Conservation (phyloP, 2,329 filamentous ascomycete genomes). For the Arthrobotrys megalospora region DNA sequence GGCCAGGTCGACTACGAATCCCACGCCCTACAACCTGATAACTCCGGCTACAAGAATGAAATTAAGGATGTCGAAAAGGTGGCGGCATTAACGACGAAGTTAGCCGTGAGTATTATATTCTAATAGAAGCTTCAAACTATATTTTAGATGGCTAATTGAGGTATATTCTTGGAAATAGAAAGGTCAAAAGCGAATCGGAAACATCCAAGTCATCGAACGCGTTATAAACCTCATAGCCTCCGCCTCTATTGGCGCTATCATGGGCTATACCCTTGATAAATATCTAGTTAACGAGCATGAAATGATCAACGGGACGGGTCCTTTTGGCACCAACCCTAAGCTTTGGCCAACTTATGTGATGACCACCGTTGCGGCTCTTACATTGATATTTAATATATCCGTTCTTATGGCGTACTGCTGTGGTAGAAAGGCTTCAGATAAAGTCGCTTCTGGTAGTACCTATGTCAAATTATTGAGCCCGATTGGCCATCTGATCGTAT, state of each 20-base stretch:
- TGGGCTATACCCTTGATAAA: slow-evolving; percentile 49
- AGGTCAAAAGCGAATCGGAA: slow-evolving; percentile 41
- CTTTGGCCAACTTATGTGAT: slow-evolving; percentile 58
- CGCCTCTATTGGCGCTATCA: slow-evolving; percentile 32
- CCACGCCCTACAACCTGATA: neutral
- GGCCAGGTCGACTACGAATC: slow-evolving; percentile 6
- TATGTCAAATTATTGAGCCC: slow-evolving; percentile 55
- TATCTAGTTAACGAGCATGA: slow-evolving; percentile 48
- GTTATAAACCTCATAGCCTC: slow-evolving; percentile 54
- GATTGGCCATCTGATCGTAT: slow-evolving; percentile 52
- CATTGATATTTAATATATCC: slow-evolving; percentile 38
- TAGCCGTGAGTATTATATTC: slow-evolving; percentile 25
- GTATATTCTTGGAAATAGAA: slow-evolving; percentile 28
- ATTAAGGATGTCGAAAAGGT: slow-evolving; percentile 45
- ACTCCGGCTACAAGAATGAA: slow-evolving; percentile 23
- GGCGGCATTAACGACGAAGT: slow-evolving; percentile 16
- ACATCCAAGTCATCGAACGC: slow-evolving; percentile 36
- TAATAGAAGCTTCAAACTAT: neutral
- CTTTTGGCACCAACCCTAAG: slow-evolving; percentile 57
- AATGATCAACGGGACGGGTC: slow-evolving; percentile 48
- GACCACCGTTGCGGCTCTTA: slow-evolving; percentile 27
- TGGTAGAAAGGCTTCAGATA: slow-evolving; percentile 50
- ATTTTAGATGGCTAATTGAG: neutral
- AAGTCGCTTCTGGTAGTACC: slow-evolving; percentile 27
- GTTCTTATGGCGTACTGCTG: slow-evolving; percentile 53